Evolutionary conservation across 1,284 basidiomycete genomes (phyloP), one percentile per base, ranked within the genome.

Genomic region (Prillingera fragicola): DNA sequence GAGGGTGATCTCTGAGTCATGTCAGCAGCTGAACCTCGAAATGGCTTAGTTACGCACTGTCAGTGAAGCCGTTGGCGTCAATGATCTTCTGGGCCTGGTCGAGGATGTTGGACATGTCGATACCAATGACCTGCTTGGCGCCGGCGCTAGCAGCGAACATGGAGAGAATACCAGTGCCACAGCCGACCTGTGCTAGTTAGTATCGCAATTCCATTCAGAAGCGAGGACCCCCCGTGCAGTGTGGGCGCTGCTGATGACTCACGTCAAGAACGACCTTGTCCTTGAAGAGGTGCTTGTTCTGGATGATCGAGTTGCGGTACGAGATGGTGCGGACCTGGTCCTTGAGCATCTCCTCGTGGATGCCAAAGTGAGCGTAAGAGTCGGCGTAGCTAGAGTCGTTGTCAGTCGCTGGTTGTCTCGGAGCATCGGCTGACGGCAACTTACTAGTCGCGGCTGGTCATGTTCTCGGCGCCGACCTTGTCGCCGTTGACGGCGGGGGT

Each of bases 61-160:
- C 55, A 72, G 82, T 82, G 77, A 97, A 95, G 38, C 92, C 92
- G 62, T 99, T 99, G 14, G 88, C 87, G 60, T 91, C 84, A 55
- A 97, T 82, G 59, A 98, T 98, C 75, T 91, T 92, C 75, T 85
- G 81, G 6, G 95, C 95, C 77, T 98, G 92, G 75, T 97, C 94
- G 67, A 97, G 87, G 74, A 99, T 99, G 75, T 98, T 97, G 55
- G 90, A 96, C 95, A 98, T 98, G 75, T 99, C 95, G 70, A 99
- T 94, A 50, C 89, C 92, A 57, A 94, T 89, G 59, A 99, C 95
- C 60, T 88, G 89, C 65, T 86, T 84, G 37, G 95, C 95, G 33
- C 95, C 95, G 23, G 95, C 95, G 73, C 88, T 92, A 43, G 94
- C 91, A 38, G 95, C 95, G 64, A 99, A 99, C 92, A 99, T 96